Conservation (phyloP, 2,329 filamentous ascomycete species). For the Trichoderma breve region DNA sequence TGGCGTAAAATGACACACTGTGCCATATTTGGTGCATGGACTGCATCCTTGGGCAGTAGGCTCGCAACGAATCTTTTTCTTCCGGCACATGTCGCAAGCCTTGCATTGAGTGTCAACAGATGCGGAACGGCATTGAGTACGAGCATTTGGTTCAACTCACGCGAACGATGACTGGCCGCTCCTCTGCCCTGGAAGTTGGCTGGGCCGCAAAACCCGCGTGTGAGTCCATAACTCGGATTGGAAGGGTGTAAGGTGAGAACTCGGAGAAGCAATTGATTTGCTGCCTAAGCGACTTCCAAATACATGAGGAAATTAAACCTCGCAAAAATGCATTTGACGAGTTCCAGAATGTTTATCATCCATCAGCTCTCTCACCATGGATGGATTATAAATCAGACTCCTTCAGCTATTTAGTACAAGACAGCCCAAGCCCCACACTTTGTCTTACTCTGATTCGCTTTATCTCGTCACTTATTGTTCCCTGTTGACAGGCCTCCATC, state of each 20-base stretch:
- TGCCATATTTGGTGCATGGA: constrained; percentile 10
- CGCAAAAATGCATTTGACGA: neutral
- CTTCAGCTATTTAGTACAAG: neutral
- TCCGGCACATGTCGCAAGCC: constrained; percentile 8
- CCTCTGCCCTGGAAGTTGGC: neutral
- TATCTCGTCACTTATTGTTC: neutral
- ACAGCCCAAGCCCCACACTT: neutral
- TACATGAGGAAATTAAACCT: neutral
- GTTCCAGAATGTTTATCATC: neutral
- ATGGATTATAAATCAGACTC: constrained; percentile 11
- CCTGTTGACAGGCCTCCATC: neutral
- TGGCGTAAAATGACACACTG: constrained; percentile 7
- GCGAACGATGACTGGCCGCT: constrained; percentile 1
- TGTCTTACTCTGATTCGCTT: neutral
- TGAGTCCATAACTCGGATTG: neutral
- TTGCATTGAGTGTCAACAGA: neutral
- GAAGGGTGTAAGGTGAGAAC: neutral
- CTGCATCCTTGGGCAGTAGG: neutral
- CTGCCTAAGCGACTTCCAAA: neutral
- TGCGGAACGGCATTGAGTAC: neutral
- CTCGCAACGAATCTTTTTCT: constrained; percentile 9
- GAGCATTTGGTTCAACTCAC: neutral
- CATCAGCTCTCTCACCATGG: neutral
- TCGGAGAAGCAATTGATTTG: neutral
- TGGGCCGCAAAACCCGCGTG: neutral